phyloP scores from a whole-genome alignment of 1,139 yeast species.

The Hanseniaspora uvarum region DNA sequence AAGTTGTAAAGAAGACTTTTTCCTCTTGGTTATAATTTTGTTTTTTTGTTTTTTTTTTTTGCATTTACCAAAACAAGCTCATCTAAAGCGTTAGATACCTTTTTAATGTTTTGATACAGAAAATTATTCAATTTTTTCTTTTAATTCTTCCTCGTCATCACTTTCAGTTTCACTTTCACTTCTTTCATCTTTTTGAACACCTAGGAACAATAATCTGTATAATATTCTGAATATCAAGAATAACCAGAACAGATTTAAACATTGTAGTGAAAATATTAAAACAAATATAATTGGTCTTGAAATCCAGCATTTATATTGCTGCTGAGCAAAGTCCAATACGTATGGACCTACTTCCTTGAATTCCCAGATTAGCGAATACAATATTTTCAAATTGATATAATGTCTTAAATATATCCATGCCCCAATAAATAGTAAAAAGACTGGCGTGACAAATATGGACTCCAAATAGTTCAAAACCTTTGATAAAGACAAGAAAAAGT shows the following conservation, averaged over 20 bases:
- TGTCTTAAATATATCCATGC: conserved; percentile 88
- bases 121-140: background rate
- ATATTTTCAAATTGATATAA: conserved; percentile 63
- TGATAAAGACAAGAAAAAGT: conserved; percentile 73
- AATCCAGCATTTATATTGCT: conserved; percentile 92
- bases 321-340: conserved; percentile 75
- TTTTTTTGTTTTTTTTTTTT: background rate
- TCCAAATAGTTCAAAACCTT: conserved; percentile 78
- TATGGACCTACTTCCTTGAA: conserved; percentile 75
- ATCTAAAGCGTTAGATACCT: no score
- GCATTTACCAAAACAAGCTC: no score
- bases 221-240: conserved; percentile 69
- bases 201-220: conserved; percentile 46
- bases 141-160: conserved; percentile 34
- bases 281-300: conserved; percentile 81
- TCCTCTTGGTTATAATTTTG: no score
- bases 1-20: background rate
- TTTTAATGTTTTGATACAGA: background rate
- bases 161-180: conserved; percentile 72
- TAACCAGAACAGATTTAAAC: conserved; percentile 82
- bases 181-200: conserved; percentile 69
- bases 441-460: conserved; percentile 51
- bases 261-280: conserved; percentile 67
- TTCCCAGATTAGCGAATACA: conserved; percentile 83
- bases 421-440: conserved; percentile 55